Base-by-base conservation (phyloP, 495 filamentous ascomycete genomes). In the Lichenothelia convexa region DNA sequence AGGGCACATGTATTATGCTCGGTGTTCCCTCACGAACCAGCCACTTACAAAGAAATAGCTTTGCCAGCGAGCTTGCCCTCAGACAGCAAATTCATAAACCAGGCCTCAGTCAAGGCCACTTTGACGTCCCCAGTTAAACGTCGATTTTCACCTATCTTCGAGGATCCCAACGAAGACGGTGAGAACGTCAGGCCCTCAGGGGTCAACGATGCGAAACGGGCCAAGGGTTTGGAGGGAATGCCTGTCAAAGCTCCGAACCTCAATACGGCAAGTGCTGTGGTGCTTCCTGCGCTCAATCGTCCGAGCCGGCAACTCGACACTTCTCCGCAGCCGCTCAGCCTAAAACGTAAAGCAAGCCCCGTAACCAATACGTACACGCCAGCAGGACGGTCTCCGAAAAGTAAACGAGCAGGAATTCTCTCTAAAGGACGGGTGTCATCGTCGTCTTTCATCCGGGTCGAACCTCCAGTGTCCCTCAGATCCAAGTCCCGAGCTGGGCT, bases 181-280 rank as follows among this genome's bases (percentile, higher is more conserved):
- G 84, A 94, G 61, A 94, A 93, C 48, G 64, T 91, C 42, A 81
- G 86, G 47, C 85, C 85, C 0, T 40, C 58, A 18, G 49, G 68
- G 38, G 71, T 73, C 48, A 67, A 57, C 26, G 61, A 63, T 9
- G 65, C 82, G 18, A 46, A 80, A 62, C 59, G 71, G 39, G 60
- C 70, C 15, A 93, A 91, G 59, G 73, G 70, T 36, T 64, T 65
- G 40, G 67, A 69, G 20, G 48, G 42, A 12, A 36, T 26, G 3
- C 29, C 37, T n/a, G 21, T 30, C 23, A 34, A 45, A 16, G 31
- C 31, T 8, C 19, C 31, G 19, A 18, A 9, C 7, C 19, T 33
- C 31, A 2, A 15, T 7, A 7, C 13, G 8, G 13, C 24, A 13
- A 13, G 13, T 27, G 24, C 24, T 39, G 26, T 55, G 47, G 35